Evolutionary conservation across 1,139 yeast genomes (phyloP), one percentile per base, ranked within the genome.

Genomic region (Zygoascus sp.): DNA sequence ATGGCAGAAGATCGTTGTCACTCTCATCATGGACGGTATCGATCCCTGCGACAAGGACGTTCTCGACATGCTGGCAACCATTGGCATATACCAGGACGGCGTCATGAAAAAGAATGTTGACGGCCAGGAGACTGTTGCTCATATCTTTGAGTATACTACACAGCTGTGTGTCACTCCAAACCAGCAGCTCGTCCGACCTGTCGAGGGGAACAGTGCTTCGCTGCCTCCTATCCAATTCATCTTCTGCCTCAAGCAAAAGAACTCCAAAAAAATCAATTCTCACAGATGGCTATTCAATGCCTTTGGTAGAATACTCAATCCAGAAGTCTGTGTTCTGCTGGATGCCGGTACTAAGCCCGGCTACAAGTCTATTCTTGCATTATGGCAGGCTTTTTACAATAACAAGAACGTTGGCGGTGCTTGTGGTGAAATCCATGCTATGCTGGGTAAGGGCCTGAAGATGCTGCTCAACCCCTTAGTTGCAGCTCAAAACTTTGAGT

Each of bases 401-500:
- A 96, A 90, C 64, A 88, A 96, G 1, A 89, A 90, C 60, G 95
- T 90, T 48, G 98, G 96, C 1, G 98, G 97, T 55, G 97, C 96
- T 1, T 96, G 97, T 19, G 98, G 98, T 51, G 97, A 90, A 66
- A 89, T 90, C 60, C 86, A 84, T 53, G 89, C 97, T 1, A 84
- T 90, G 86, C 85, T 86, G 60, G 97, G 97, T 42, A 84, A 80
- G 61, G 87, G 96, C 77, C 62, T 71, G 34, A 85, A 87, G 53
- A 72, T 90, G 56, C 80, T 59, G 45, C 65, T 87, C 23, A 92
- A 90, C 62, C 98, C 98, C 2, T 70, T 90, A 45, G 96, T 90
- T 38, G 97, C 97, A 0, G 89, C 97, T 0, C 98, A 90, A 65
- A 90, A 90, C 64, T 90, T 90, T 60, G 98, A 90, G 67, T 90